A percentile compares a stretch with the other conserved stretches of the same genome.
phyloP scores from a whole-genome alignment of 2,329 filamentous ascomycete species.

The Penicillium paneum region DNA sequence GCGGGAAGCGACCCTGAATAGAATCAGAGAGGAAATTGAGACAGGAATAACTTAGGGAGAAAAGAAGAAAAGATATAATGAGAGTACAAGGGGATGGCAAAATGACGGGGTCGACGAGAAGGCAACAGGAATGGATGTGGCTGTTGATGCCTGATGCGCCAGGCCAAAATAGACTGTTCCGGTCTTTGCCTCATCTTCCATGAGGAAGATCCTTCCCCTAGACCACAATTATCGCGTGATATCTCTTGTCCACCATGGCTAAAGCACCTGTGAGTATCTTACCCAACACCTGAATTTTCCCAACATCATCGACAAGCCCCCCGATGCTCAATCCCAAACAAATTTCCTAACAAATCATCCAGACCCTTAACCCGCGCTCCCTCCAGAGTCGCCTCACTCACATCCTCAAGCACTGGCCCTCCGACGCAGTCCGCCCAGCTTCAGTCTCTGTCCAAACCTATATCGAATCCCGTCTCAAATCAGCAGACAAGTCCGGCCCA shows the following conservation, averaged over 20 bases:
- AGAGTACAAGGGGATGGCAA: conserved; percentile 21
- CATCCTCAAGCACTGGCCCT: conserved; percentile 46
- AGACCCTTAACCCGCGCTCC: conserved; percentile 29
- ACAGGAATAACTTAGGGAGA: conserved; percentile 8
- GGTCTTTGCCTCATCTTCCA: conserved; percentile 1
- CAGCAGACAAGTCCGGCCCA: conserved; percentile 16
- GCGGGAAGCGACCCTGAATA: conserved; percentile 21
- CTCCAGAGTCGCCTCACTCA: conserved; percentile 39
- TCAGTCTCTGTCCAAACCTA: conserved; percentile 46
- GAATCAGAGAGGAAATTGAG: conserved; percentile 21
- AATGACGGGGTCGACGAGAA: conserved; percentile 17
- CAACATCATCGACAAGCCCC: background rate
- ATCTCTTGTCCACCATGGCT: conserved; percentile 20
- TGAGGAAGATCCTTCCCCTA: background rate
- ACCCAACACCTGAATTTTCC: background rate
- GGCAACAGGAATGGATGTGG: conserved; percentile 25
- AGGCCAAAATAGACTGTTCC: conserved; percentile 9
- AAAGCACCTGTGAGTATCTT: conserved; percentile 20
- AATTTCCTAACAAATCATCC: conserved; percentile 5
- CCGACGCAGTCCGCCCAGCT: conserved; percentile 44
- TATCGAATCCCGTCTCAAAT: conserved; percentile 34
- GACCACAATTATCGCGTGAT: background rate
- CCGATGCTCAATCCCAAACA: background rate
- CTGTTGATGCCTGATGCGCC: conserved; percentile 19
- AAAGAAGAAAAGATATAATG: conserved; percentile 17